Evolutionary conservation across 371 early-diverging fungal genomes (phyloP), one percentile per base, ranked within the genome.

Genomic region (Gilbertella persicaria): DNA sequence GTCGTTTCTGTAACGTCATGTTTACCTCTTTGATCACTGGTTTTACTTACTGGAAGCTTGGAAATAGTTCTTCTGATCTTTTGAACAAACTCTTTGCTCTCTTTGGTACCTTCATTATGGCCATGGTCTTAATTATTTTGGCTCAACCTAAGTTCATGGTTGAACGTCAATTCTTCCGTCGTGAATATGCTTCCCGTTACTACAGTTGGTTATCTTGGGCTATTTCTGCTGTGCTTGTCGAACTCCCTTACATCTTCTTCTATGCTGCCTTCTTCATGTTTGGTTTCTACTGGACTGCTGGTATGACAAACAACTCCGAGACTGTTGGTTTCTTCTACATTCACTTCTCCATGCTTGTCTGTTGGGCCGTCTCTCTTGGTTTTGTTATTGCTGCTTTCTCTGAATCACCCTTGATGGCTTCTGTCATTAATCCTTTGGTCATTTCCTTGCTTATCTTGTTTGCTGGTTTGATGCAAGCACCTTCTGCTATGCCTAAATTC

Each of bases 171-270:
- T 85, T 78, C 76, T 89, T 86, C 66, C 78, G 81, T 36, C 79
- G 91, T 45, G 91, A 91, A 60, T 67, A 82, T 20, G 82, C 89
- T 7, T 75, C 85, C 20, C 86, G 86, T 49, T 86, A 88, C 55
- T 91, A 91, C 58, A 78, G 84, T 16, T 87, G 87, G 83, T 64
- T 66, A 26, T 79, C 90, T 0, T 88, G 86, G 66, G 63, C 62
- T n/a, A 33, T 71, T 3, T 71, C 83, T 17, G 74, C 80, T 53
- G 60, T 84, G 25, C 41, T 81, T 29, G 78, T 80, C 10, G 85
- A 87, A 62, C 53, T 87, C 10, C 87, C 87, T 19, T 87, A 83
- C 47, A 69, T 80, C 21, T 56, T 58, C 43, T 53, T 82, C 39
- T 65, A 79, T 2, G 69, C 76, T 17, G 79, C 84, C 1, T 59